Evolutionary conservation across 2,329 filamentous ascomycete genomes (phyloP), one percentile per base, ranked within the genome.

Genomic region (Penicillium verrucosum): DNA sequence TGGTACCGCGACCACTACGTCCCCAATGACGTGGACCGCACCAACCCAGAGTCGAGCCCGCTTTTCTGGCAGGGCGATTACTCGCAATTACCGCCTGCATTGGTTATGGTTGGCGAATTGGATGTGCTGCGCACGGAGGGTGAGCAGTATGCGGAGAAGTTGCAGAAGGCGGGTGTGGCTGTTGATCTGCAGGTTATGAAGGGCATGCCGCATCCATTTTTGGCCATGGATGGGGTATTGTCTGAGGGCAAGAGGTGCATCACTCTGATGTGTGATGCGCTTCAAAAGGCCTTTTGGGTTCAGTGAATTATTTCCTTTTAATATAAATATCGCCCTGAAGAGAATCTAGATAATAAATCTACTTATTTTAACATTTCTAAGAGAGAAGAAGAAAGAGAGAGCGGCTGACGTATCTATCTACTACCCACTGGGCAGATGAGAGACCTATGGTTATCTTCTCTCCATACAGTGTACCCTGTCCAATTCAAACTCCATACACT

Each of bases 1-100:
- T 85, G 83, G 83, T 86, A 83, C 64, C 75, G 83, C n/a, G 65
- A 77, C 18, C 80, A 83, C 65, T 85, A 85, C 68, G 75, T 86
- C 2, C 82, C 82, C 0, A 70, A 80, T 41, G 54, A 73, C 25
- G 65, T 64, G 2, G 75, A 79, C 51, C 79, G 81, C 76, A 62
- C 65, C 2, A 72, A 82, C 34, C 78, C 80, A 0, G 82, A 85
- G 65, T 81, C 83, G 0, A 84, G 80, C 45, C 81, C 81, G 2
- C 65, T 85, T 46, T 73, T 85, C 21, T 82, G 80, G 69, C 29
- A 67, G 1, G 78, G 77, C 2, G 77, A 81, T 48, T 85, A 81
- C 78, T 68, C 73, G 2, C 69, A 72, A 49, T 68, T 84, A 50
- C 82, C 83, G 0, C 74, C 75, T 1, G 81, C 83, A 0, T 66